Evolutionary conservation across 345 rosid genomes (phyloP), one percentile per base, ranked within the genome.

Genomic region (Aquilaria sinensis): DNA sequence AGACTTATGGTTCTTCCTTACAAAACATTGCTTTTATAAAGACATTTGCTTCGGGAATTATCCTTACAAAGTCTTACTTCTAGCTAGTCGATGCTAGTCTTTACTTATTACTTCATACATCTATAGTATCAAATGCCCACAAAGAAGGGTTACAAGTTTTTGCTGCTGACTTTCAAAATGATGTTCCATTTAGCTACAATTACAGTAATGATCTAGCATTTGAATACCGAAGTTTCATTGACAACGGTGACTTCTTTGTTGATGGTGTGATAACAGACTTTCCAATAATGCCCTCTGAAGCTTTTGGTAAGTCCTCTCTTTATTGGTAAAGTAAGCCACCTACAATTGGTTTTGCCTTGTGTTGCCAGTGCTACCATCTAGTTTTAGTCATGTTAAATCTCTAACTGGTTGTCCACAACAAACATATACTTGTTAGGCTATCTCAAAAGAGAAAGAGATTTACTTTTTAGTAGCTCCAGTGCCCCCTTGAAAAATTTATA

Each of bases 41-140:
- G 89, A 81, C 95, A 53, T 94, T 94, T 85, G 96, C 99, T 56
- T 82, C 97, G n/a, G 97, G 97, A 65, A 74, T 94, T 67, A 87
- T 88, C 62, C 81, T 94, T 61, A 92, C 96, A 2, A 94, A 94
- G 88, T 5, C 57, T 74, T 88, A 85, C 76, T 83, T 94, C 71
- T 90, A 85, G 89, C 89, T 88, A 0, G 67, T 85, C 12, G 86
- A 77, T 51, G 43, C 12, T 15, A 67, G 2, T 61, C 61, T 45
- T 56, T 94, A 94, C 76, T 74, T 86, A 55, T 77, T 5, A 59
- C 77, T 88, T 47, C 73, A 58, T 69, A 83, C 81, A 37, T 63
- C 87, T 2, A 43, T 90, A 34, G 97, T 94, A 51, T 72, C 43
- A 57, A 92, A 88, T 82, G 96, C 97, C 67, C 99, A 94, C 67